These are phyloP conservation scores for Spongispora temasekensis DNA, from an alignment of 1,284 basidiomycete species.

Conservation along the genomic window DNA sequence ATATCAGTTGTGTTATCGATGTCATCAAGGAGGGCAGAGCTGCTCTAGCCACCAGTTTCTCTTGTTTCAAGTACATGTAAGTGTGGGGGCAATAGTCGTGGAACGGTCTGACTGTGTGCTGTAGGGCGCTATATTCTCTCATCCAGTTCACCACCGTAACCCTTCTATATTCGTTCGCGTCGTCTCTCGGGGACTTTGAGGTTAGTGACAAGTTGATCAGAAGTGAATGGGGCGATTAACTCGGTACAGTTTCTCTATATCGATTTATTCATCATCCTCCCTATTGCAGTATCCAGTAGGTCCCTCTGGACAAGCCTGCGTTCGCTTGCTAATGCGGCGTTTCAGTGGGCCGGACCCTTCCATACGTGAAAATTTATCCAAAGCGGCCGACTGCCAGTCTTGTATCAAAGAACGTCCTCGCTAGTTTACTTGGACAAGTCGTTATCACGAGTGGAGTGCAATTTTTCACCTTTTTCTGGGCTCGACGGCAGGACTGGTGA, in stretches of 20 bases:
- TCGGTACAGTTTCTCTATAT: constrained; percentile 87
- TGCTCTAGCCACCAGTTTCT: constrained; percentile 96
- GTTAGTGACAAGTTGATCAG: constrained; percentile 42
- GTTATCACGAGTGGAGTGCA: constrained; percentile 85
- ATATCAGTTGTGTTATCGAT: constrained; percentile 95
- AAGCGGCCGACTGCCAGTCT: constrained; percentile 96
- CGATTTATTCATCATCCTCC: constrained; percentile 97
- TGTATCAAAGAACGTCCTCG: constrained; percentile 94
- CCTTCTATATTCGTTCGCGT: constrained; percentile 93
- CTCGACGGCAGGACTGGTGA: constrained; percentile 82
- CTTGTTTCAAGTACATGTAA: constrained; percentile 99
- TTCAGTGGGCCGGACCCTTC: constrained; percentile 91
- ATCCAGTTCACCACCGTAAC: constrained; percentile 92
- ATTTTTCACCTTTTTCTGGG: constrained; percentile 89
- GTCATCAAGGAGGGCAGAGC: constrained; percentile 96
- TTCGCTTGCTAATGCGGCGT: constrained; percentile 17
- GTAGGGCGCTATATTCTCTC: constrained; percentile 86
- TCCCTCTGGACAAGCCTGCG: constrained; percentile 5
- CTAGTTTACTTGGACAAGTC: constrained; percentile 93
- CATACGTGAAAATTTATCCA: constrained; percentile 83
- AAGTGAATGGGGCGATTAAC: constrained; percentile 9
- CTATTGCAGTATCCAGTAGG: constrained; percentile 93
- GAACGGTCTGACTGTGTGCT: constrained; percentile 12
- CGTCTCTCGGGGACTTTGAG: constrained; percentile 96
- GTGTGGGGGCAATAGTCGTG: constrained; percentile 31